Evolutionary conservation across 2,329 filamentous ascomycete species (phyloP), one percentile per base, ranked within the genome.

Genomic region (Trichoderma semiorbis): DNA sequence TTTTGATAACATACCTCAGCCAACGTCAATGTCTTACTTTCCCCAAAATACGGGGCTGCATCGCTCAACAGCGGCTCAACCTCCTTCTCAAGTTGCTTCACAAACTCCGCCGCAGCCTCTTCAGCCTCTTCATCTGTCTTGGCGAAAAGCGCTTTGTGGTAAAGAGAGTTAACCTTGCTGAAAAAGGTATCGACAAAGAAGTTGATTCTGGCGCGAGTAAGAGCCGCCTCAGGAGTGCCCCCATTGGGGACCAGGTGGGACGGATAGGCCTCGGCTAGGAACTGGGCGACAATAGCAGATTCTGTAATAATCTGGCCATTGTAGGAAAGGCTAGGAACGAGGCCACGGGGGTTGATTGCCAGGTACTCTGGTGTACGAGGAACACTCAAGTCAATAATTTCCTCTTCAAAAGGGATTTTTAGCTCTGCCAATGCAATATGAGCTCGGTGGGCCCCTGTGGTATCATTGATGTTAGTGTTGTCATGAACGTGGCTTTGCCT

Each of bases 291-390:
- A 73, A 95, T 88, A 74, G 84, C 89, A 3, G 91, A 93, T 80
- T 96, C 93, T 68, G 88, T 89, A 77, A 96, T 85, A 78, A 93
- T 91, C 74, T 92, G 85, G 73, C 85, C 86, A 74, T 89, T 85
- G 83, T 92, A 91, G 28, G 87, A 86, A 70, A 96, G 82, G 0
- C 89, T 83, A 0, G 93, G 93, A 5, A 96, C 92, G 3, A 94
- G 88, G 16, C 93, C 93, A 71, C 92, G 89, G 75, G 93, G 92
- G 83, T 95, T 95, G 78, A 96, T 83, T 66, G 90, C 84, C 10
- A 96, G 87, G 79, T 95, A 96, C 84, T 91, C 93, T 47, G 88
- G 84, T 32, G 91, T 89, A 11, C 93, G 89, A 0, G 93, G 93
- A 11, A 81, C 86, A 75, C 83, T 80, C 61, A 96, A 85, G 79